Percentiles rank a stretch among this genome's conserved stretches.
phyloP scores from a whole-genome alignment of 2,329 filamentous ascomycete species.

The Botryotinia globosa region DNA sequence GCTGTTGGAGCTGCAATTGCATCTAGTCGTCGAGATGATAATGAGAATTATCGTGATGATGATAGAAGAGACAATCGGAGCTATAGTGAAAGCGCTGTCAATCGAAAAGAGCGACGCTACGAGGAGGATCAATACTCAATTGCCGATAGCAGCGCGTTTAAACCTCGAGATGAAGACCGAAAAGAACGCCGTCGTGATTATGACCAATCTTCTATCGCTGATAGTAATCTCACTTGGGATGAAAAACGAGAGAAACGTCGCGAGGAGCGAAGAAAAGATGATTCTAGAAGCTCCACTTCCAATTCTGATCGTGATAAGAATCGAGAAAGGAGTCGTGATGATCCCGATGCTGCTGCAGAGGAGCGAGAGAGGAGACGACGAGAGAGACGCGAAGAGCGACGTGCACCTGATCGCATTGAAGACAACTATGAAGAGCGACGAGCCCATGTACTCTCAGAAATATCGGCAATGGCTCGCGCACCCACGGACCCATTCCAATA shows the following conservation, averaged over 20 bases:
- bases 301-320: constrained; percentile 30
- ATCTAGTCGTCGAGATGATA: constrained; percentile 39
- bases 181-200: constrained; percentile 19
- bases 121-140: constrained; percentile 31
- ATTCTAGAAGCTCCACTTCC: constrained; percentile 25
- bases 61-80: constrained; percentile 21
- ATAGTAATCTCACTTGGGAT: constrained; percentile 20
- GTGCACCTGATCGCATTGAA: constrained; percentile 25
- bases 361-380: constrained; percentile 36
- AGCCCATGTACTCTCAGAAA: constrained; percentile 36
- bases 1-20: constrained; percentile 49
- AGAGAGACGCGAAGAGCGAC: constrained; percentile 38
- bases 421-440: constrained; percentile 27
- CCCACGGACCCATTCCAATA: constrained; percentile 55
- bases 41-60: constrained; percentile 30
- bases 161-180: constrained; percentile 31
- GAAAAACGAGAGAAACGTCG: constrained; percentile 23
- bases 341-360: constrained; percentile 34
- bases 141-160: constrained; percentile 30
- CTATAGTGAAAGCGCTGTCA: constrained; percentile 25
- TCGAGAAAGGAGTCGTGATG: constrained; percentile 34
- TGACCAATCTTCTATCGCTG: constrained; percentile 18
- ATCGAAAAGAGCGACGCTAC: constrained; percentile 28
- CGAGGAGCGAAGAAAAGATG: constrained; percentile 29
- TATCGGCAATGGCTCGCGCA: constrained; percentile 24